Conservation (phyloP, 2,329 filamentous ascomycete species). For the Sarocladiaceae sp. region DNA sequence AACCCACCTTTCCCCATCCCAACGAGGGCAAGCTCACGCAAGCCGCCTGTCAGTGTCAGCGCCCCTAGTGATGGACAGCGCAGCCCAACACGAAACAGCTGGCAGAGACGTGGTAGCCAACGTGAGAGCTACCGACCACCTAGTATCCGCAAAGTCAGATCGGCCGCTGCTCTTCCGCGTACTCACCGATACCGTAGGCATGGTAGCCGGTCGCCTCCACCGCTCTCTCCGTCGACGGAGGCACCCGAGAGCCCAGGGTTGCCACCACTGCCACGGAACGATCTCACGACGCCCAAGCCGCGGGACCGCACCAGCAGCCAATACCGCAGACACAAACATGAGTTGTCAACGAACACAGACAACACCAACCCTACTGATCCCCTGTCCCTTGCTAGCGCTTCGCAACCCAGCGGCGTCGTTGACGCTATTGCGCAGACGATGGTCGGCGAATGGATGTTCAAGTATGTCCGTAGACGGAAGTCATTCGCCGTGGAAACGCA, state of each 20-base stretch:
- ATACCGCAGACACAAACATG: conserved; percentile 45
- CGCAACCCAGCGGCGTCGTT: conserved; percentile 73
- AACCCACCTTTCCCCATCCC: conserved; percentile 90
- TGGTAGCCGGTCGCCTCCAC: conserved; percentile 55
- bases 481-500: conserved; percentile 78
- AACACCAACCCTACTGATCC: conserved; percentile 38
- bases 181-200: conserved; percentile 43
- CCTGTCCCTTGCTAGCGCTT: conserved; percentile 37
- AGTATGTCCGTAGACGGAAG: conserved; percentile 80
- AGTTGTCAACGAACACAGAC: conserved; percentile 54
- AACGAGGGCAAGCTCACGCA: conserved; percentile 77
- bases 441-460: conserved; percentile 97
- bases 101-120: conserved; percentile 43
- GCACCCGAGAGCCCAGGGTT: conserved; percentile 62
- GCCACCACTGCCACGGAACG: conserved; percentile 68
- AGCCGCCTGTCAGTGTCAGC: conserved; percentile 60
- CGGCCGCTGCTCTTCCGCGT: conserved; percentile 65
- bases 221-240: conserved; percentile 61
- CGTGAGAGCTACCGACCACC: conserved; percentile 46
- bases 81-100: conserved; percentile 65
- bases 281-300: conserved; percentile 56
- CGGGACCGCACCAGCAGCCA: conserved; percentile 32
- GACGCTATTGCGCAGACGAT: conserved; percentile 97
- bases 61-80: conserved; percentile 63
- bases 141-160: conserved; percentile 78